Conservation (phyloP, 2,329 filamentous ascomycete genomes). For the Coniochaeta sp. region DNA sequence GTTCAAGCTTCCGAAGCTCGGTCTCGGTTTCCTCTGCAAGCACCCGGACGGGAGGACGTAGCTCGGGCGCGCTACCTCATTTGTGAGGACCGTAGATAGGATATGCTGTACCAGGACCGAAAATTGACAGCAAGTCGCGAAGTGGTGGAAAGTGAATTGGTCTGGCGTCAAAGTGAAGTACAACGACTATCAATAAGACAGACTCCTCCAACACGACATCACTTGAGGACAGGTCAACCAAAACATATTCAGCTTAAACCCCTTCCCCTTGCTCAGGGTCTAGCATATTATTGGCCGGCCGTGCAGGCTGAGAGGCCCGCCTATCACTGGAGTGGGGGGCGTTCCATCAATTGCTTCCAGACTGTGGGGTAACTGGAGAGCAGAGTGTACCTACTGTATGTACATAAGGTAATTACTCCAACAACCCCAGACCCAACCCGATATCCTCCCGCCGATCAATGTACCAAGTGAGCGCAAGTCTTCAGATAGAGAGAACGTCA, state of each 20-base stretch:
- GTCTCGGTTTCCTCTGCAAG: constrained; percentile 1
- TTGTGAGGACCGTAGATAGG: background rate
- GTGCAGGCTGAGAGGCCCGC: background rate
- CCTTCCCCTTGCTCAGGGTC: background rate
- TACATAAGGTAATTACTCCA: too few relatives aligned
- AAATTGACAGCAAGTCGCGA: background rate
- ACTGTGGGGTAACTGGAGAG: background rate
- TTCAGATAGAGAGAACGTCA: too few relatives aligned
- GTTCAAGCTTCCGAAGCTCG: background rate
- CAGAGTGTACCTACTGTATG: too few relatives aligned
- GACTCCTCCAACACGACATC: too few relatives aligned
- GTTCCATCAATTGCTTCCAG: background rate
- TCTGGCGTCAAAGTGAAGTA: background rate
- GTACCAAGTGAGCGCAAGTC: too few relatives aligned
- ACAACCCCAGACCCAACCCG: too few relatives aligned
- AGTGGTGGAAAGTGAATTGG: background rate
- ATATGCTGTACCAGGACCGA: too few relatives aligned
- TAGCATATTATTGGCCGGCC: background rate
- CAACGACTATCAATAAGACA: too few relatives aligned
- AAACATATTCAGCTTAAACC: background rate
- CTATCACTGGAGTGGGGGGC: background rate
- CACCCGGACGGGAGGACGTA: background rate
- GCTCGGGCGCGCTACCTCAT: background rate
- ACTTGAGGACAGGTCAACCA: constrained; percentile 2
- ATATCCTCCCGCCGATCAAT: too few relatives aligned